Evolutionary conservation across 2,329 filamentous ascomycete species (phyloP).

Genomic region (Clonostachys rhizophaga): DNA sequence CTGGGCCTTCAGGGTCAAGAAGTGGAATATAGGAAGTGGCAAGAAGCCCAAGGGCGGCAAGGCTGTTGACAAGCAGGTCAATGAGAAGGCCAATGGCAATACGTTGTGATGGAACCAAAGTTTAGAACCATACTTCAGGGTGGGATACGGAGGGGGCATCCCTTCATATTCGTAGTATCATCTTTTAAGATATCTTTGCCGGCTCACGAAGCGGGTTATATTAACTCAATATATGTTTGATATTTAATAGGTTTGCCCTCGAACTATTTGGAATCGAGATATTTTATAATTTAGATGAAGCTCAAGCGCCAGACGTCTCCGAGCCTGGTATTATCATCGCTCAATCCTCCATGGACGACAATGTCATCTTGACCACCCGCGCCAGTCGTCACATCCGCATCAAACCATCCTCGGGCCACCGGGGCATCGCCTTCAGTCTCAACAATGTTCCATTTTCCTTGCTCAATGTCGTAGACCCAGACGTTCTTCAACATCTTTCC

Average conservation of each 20-base stretch:
- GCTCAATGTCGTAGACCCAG: constrained; percentile 31
- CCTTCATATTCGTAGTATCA: too few species aligned
- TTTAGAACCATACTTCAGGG: too few species aligned
- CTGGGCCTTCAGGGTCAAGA: constrained; percentile 36
- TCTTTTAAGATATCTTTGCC: too few species aligned
- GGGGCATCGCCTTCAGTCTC: constrained; percentile 12
- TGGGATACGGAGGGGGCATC: too few species aligned
- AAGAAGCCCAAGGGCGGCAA: not conserved
- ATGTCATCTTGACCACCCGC: constrained; percentile 10
- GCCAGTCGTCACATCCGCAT: constrained; percentile 18
- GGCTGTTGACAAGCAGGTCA: too few species aligned
- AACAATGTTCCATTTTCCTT: constrained; percentile 17
- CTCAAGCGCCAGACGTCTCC: constrained; percentile 30
- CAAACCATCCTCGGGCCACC: constrained; percentile 31
- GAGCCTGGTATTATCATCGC: constrained; percentile 25
- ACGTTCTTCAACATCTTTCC: constrained; percentile 32
- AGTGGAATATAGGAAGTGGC: not conserved
- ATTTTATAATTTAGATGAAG: not conserved
- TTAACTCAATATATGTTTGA: too few species aligned
- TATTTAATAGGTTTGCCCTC: too few species aligned
- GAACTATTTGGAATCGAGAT: too few species aligned
- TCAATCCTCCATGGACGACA: constrained; percentile 31
- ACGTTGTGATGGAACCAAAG: too few species aligned
- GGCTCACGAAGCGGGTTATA: too few species aligned
- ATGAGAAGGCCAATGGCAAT: too few species aligned